Conservation (phyloP, 768 basidiomycete species). For the Daedaleopsis sinensis region DNA sequence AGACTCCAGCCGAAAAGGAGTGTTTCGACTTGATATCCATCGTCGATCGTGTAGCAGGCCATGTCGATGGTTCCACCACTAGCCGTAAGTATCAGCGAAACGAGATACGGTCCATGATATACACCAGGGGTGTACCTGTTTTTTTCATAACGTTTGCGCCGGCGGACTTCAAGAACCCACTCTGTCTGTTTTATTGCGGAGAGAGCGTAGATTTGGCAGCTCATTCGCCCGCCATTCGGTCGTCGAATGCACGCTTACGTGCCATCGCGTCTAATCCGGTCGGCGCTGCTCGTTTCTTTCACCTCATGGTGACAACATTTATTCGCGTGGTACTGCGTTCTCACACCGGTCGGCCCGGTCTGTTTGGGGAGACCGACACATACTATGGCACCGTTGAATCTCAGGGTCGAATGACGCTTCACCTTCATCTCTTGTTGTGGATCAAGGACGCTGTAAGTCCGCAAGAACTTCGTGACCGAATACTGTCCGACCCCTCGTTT, state of each 20-base stretch:
- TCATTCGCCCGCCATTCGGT: no score
- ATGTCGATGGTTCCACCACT: not conserved
- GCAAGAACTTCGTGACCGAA: constrained; percentile 11
- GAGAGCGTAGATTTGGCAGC: no score
- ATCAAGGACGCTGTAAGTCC: no score
- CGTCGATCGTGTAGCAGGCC: not conserved
- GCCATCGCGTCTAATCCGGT: not conserved
- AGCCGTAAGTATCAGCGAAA: not conserved
- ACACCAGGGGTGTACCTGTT: not conserved
- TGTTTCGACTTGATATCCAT: no score
- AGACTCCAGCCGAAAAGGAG: no score
- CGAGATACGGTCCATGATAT: not conserved
- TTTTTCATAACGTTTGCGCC: constrained; percentile 5
- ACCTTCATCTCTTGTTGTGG: constrained; percentile 40
- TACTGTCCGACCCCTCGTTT: not conserved
- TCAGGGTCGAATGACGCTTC: constrained; percentile 41
- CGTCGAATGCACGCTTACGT: not conserved
- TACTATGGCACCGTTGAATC: constrained; percentile 46
- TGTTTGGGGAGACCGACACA: constrained; percentile 34
- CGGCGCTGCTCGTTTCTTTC: not conserved
- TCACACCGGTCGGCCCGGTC: not conserved
- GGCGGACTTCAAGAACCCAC: not conserved
- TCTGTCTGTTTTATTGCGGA: no score
- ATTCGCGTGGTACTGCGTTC: not conserved
- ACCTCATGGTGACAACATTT: not conserved